These are phyloP conservation scores for Phytophthora agathidicida DNA, from an alignment of 352 stramenopile genomes.

Conservation along the genomic window DNA sequence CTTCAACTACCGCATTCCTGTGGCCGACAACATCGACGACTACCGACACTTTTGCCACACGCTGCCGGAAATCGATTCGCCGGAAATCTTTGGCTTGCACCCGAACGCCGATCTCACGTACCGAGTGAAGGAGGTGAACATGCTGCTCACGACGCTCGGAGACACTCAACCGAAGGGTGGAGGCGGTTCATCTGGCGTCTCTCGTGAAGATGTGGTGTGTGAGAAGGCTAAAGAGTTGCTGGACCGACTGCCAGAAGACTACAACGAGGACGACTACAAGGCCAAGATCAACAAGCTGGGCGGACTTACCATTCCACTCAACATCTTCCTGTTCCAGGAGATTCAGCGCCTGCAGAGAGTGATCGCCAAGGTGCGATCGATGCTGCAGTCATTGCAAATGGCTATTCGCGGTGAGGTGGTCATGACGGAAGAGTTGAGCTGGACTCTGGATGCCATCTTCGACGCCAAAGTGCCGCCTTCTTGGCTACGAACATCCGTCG, in stretches of 20 bases:
- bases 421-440: slow-evolving; percentile 97
- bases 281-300: slow-evolving; percentile 96
- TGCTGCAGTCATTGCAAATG: slow-evolving; percentile 95
- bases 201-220: slow-evolving; percentile 95
- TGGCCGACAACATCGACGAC: slow-evolving; percentile 92
- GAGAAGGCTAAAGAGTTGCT: slow-evolving; percentile 96
- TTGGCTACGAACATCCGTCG: slow-evolving; percentile 96
- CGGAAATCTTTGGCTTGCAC: slow-evolving; percentile 99
- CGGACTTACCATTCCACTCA: slow-evolving; percentile 96
- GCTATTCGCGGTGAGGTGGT: slow-evolving; percentile 98
- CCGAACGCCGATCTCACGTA: slow-evolving; percentile 99
- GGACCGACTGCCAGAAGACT: slow-evolving; percentile 95
- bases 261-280: slow-evolving; percentile 98
- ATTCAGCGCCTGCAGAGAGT: slow-evolving; percentile 97
- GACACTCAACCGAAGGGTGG: slow-evolving; percentile 97
- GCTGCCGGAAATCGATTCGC: slow-evolving; percentile 97
- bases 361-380: slow-evolving; percentile 95
- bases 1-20: slow-evolving; percentile 96
- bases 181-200: slow-evolving; percentile 88
- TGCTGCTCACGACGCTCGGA: slow-evolving; percentile 93
- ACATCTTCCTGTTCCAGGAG: slow-evolving; percentile 99
- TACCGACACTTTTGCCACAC: slow-evolving; percentile 96
- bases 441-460: slow-evolving; percentile 96
- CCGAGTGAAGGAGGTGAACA: slow-evolving; percentile 96
- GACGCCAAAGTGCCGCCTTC: slow-evolving; percentile 95